Evolutionary conservation across 2,329 filamentous ascomycete species (phyloP), one percentile per base, ranked within the genome.

Genomic region (Xylariaceae sp.): DNA sequence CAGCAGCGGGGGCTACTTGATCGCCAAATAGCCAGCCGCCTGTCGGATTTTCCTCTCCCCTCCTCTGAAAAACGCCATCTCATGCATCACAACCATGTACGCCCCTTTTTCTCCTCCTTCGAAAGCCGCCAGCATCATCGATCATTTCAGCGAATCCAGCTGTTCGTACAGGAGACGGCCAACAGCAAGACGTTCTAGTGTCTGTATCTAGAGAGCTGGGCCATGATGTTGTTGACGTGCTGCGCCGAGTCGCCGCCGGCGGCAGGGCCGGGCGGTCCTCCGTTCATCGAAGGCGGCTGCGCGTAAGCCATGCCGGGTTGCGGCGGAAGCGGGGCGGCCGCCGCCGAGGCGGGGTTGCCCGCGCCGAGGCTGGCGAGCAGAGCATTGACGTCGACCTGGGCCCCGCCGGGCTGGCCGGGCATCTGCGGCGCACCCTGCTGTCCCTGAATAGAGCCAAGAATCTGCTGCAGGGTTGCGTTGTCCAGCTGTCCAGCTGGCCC

Each of bases 191-290:
- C n/a, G n/a, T n/a, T n/a, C 52, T 49, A 76, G 51, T 78, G 71
- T 42, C 77, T 68, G 50, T 75, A 81, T 46, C 72, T 75, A 29
- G 79, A 74, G 38, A 87, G 61, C 48, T 84, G 77, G 11, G 80
- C 78, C 73, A 88, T 82, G 32, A 88, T 84, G 47, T 83, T 81
- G 53, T 81, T 74, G 46, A 87, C 68, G 33, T 77, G 67, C 10
- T 77, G 64, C 7, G 66, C 63, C 10, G 63, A 57, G 35, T 65
- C 50, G 7, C 61, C 59, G 10, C 52, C 50, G 15, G 19, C 34
- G 25, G 47, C 43, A 17, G 45, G 50, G n/a, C n/a, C n/a, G 18
- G 55, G 45, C 32, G 51, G 21, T 12, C 8, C 21, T 23, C 21
- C 40, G 15, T 51, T 43, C 32, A 44, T 38, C 14, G 47, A 37